These are phyloP conservation scores for Erigeron philadelphicus DNA, from an alignment of 140 eudicot species.

Conservation along the genomic window DNA sequence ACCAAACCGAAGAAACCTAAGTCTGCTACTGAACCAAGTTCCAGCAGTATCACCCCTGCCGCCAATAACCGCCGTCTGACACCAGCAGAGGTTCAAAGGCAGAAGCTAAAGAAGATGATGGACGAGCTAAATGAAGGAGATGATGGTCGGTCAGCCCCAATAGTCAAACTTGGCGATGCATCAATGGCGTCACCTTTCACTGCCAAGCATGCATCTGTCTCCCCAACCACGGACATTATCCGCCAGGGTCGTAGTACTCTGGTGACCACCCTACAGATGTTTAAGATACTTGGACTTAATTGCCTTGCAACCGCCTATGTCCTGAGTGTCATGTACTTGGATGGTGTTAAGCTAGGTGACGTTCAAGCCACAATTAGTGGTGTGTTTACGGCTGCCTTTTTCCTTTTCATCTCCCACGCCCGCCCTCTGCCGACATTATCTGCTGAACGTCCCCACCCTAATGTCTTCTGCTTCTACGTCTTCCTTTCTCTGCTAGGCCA, in stretches of 20 bases:
- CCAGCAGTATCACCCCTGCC: slow-evolving; percentile 37
- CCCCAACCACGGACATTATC: slow-evolving; percentile 76
- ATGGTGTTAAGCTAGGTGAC: slow-evolving; percentile 86
- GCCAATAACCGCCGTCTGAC: slow-evolving; percentile 62
- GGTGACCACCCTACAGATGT: slow-evolving; percentile 91
- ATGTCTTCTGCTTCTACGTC: slow-evolving; percentile 74
- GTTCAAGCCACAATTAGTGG: slow-evolving; percentile 93
- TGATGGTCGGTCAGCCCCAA: slow-evolving; percentile 73
- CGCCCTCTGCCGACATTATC: slow-evolving; percentile 78
- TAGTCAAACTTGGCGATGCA: slow-evolving; percentile 92
- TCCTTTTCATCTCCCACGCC: slow-evolving; percentile 85
- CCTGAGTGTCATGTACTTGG: slow-evolving; percentile 73
- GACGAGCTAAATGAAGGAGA: slow-evolving; percentile 77
- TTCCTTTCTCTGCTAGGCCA: slow-evolving; percentile 76
- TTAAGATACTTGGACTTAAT: slow-evolving; percentile 93
- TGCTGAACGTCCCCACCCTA: slow-evolving; percentile 83
- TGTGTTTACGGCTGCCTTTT: slow-evolving; percentile 91
- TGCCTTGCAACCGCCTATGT: slow-evolving; percentile 94
- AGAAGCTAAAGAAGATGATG: slow-evolving; percentile 69
- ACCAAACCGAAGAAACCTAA: slow-evolving; percentile 50
- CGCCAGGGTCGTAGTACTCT: slow-evolving; percentile 92
- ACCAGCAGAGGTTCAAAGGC: slow-evolving; percentile 65
- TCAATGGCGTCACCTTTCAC: slow-evolving; percentile 97
- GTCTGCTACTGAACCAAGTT: slow-evolving; percentile 35
- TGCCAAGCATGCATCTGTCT: slow-evolving; percentile 87